These are phyloP conservation scores for Daedaleopsis nitida DNA, from an alignment of 768 basidiomycete species.

Conservation along the genomic window DNA sequence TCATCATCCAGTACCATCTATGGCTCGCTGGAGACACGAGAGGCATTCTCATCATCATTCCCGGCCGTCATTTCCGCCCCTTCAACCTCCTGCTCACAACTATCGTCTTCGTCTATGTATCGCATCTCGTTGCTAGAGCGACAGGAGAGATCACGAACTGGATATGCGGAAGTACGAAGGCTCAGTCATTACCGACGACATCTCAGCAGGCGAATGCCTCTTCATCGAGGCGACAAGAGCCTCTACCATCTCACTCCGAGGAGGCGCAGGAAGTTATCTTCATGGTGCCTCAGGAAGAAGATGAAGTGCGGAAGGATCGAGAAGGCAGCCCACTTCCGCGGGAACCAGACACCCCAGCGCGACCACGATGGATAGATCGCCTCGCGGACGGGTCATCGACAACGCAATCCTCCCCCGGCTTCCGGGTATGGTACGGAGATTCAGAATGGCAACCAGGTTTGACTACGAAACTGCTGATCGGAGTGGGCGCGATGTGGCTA, in stretches of 20 bases:
- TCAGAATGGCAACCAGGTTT: constrained; percentile 42
- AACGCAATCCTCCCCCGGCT: constrained; percentile 23
- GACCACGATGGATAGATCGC: constrained; percentile 55
- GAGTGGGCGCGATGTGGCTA: constrained; percentile 58
- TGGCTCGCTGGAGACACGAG: constrained; percentile 87
- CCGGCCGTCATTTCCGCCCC: constrained; percentile 71
- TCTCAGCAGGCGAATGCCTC: constrained; percentile 12
- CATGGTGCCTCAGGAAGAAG: constrained; percentile 22
- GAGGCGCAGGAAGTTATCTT: constrained; percentile 28
- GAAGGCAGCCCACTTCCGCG: constrained; percentile 34
- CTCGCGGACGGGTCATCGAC: constrained; percentile 41
- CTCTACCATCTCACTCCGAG: constrained; percentile 1
- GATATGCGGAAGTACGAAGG: constrained; percentile 46
- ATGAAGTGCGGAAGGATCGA: constrained; percentile 23
- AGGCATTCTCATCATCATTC: constrained; percentile 77
- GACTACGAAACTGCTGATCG: constrained; percentile 43
- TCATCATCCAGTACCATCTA: constrained; percentile 87
- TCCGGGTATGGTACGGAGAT: constrained; percentile 34
- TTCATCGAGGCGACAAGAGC: not conserved
- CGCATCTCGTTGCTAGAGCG: constrained; percentile 74
- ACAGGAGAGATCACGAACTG: constrained; percentile 68
- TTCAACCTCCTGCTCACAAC: constrained; percentile 78
- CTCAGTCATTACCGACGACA: constrained; percentile 23
- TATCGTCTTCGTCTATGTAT: constrained; percentile 78
- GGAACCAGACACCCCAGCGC: constrained; percentile 43